phyloP scores from a whole-genome alignment of 805 yeast genomes.

The Lipomyces sp. region DNA sequence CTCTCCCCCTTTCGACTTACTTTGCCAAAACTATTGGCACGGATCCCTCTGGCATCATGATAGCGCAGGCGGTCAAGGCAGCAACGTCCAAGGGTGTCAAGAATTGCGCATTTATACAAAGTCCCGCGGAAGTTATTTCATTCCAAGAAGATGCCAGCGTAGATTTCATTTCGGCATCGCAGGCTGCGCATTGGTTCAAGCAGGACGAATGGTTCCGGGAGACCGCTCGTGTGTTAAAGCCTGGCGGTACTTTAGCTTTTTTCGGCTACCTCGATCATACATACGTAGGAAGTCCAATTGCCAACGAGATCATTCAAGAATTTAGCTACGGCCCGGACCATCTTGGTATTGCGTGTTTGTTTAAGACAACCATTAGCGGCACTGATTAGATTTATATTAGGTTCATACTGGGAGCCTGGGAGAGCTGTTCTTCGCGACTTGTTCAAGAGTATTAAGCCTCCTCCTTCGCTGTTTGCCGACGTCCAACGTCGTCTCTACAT shows the following conservation, averaged over 20 bases:
- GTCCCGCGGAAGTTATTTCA: constrained; percentile 30
- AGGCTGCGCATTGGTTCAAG: constrained; percentile 83
- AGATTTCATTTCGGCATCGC: constrained; percentile 74
- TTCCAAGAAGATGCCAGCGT: constrained; percentile 38
- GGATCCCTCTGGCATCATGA: constrained; percentile 60
- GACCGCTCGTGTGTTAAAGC: constrained; percentile 49
- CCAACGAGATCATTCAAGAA: constrained; percentile 53
- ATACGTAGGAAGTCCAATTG: constrained; percentile 50
- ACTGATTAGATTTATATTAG: constrained; percentile 36
- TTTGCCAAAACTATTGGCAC: constrained; percentile 58
- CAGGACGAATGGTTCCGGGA: constrained; percentile 52
- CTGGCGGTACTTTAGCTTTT: constrained; percentile 65
- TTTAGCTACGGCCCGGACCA: constrained; percentile 48
- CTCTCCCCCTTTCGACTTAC: constrained; percentile 48
- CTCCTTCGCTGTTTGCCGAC: constrained; percentile 45
- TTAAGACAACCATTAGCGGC: constrained; percentile 19
- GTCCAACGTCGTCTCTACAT: constrained; percentile 30
- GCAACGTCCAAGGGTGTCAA: constrained; percentile 29
- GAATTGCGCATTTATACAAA: constrained; percentile 18
- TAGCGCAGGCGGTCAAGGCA: constrained; percentile 43
- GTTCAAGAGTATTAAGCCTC: constrained; percentile 46
- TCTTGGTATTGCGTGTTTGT: constrained; percentile 30
- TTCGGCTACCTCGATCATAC: constrained; percentile 80
- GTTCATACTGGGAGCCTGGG: constrained; percentile 86
- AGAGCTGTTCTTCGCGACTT: constrained; percentile 50